Evolutionary conservation across 805 yeast genomes (phyloP).

Genomic region (Monosporozyma yasuniensis): DNA sequence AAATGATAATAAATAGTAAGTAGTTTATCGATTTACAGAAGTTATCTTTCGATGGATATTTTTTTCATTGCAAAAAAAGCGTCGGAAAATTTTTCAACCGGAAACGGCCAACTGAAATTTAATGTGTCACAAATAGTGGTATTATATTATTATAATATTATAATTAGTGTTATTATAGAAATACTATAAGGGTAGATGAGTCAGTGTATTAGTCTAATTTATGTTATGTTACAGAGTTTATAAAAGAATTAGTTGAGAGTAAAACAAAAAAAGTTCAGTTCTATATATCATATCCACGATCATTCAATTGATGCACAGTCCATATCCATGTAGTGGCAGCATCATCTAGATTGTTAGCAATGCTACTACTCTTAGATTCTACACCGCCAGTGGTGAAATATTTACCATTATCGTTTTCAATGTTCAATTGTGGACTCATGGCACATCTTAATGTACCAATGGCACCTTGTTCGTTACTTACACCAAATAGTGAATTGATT

Average conservation of each 20-base stretch:
- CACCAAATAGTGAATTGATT: slow-evolving; percentile 62
- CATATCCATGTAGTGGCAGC: slow-evolving; percentile 72
- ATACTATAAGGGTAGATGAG: not conserved
- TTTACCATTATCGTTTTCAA: slow-evolving; percentile 57
- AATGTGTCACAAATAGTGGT: not conserved
- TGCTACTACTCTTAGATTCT: slow-evolving; percentile 45
- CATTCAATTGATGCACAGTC: slow-evolving; percentile 54
- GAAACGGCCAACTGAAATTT: not conserved
- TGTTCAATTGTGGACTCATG: slow-evolving; percentile 40
- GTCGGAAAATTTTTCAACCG: not conserved
- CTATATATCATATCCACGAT: slow-evolving; percentile 37
- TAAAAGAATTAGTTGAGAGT: no score
- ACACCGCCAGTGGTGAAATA: slow-evolving; percentile 56
- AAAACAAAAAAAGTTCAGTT: no score
- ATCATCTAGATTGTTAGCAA: slow-evolving; percentile 50
- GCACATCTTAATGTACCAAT: slow-evolving; percentile 56
- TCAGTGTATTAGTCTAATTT: no score
- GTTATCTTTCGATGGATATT: not conserved
- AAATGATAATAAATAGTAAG: not conserved
- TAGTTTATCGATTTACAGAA: not conserved
- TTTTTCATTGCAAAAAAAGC: not conserved
- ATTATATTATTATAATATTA: no score
- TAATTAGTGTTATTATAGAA: no score
- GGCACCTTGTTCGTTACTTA: slow-evolving; percentile 62
- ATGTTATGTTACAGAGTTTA: not conserved